Conservation (phyloP, 192 early-diverging fungal species). For the Backusella luteola region DNA sequence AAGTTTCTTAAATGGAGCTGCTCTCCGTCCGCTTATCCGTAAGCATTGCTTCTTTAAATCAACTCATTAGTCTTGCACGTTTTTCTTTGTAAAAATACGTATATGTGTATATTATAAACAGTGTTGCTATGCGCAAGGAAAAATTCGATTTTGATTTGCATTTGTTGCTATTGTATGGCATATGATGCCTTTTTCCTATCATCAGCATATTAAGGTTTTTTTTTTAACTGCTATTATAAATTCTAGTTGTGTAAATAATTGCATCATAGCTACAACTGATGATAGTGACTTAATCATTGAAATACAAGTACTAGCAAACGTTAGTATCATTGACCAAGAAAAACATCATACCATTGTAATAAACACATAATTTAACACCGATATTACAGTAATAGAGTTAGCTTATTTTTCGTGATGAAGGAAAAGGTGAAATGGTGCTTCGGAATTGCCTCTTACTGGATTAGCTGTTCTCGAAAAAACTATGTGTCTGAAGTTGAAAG, state of each 20-base stretch:
- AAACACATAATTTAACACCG: neutral
- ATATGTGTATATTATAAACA: neutral
- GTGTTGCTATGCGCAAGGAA: neutral
- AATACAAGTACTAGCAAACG: neutral
- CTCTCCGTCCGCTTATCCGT: slow-evolving; percentile 3
- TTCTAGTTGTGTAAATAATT: neutral
- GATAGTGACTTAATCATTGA: neutral
- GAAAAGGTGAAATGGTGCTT: neutral
- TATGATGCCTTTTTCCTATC: neutral
- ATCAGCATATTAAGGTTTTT: neutral
- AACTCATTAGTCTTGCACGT: neutral
- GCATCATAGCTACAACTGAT: neutral
- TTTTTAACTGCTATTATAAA: neutral
- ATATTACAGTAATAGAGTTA: neutral
- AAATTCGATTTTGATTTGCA: neutral
- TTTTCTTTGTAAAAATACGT: neutral
- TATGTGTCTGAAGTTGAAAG: neutral
- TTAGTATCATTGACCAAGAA: neutral
- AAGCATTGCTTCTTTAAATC: neutral
- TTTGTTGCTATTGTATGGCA: neutral
- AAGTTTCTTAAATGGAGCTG: neutral
- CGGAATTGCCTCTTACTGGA: neutral
- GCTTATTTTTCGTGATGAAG: neutral
- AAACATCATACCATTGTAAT: neutral
- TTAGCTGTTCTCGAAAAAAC: neutral